Evolutionary conservation across 148 eudicot species (phyloP), one percentile per base, ranked within the genome.

Genomic region (Silene conica): DNA sequence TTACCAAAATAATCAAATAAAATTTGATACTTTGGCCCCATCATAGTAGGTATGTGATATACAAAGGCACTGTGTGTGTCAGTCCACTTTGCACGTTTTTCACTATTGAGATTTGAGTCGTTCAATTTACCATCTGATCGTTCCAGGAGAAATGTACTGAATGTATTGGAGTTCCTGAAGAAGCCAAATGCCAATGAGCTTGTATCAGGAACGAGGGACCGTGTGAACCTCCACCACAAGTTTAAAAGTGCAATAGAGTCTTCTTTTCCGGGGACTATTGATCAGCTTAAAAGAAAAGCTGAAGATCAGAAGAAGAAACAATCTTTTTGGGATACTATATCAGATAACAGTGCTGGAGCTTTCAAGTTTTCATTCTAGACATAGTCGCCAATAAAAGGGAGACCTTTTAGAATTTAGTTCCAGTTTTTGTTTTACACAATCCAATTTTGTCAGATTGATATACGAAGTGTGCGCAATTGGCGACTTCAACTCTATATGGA

Each of bases 121-220:
- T 21, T 64, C 18, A 19, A 73, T 69, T 71, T 31, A 58, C 23
- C 23, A 23, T 20, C 3, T 12, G 11, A 52, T 6, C 76, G 26
- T 74, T 84, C 76, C 88, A 93, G 98, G 92, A 85, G 97, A 74
- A 94, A 94, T 85, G 80, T 94, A 77, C 77, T 91, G 82, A 87
- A 89, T 76, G 98, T 94, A 34, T 77, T 94, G 87, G 96, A 94
- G 64, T 94, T 94, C 83, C 86, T 94, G 48, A 86, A 89, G 82
- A 88, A 83, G 83, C 98, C 97, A 77, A 92, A 95, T 80, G 98
- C 98, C 0, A 69, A 82, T 69, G 89, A 91, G 61, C 93, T 95
- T 23, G 97, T 95, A 66, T 95, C 98, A 58, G 98, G 98, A 79
- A 95, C 98, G 65, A 87, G 74, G 55, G 98, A 95, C 73, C 88